Evolutionary conservation across 2,329 filamentous ascomycete genomes (phyloP).

Genomic region (Knoxdaviesia proteae): DNA sequence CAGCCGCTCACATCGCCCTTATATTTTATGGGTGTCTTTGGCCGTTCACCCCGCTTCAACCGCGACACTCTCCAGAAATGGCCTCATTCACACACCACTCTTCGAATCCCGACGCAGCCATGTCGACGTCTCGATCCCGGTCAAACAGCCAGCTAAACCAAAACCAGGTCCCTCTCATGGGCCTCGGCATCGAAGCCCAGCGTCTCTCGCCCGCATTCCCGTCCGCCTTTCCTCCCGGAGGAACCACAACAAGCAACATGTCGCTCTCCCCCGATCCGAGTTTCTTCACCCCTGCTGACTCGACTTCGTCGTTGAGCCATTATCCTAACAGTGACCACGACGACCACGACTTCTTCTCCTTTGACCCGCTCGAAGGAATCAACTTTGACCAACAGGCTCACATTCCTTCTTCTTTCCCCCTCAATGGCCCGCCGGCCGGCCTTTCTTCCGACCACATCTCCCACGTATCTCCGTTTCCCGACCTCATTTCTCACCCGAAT

Average conservation of each 20-base stretch:
- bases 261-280: slow-evolving; percentile 1
- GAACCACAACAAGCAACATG: too few species aligned
- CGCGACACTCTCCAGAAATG: too few species aligned
- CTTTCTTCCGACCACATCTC: background rate
- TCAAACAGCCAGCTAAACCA: too few species aligned
- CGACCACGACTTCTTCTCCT: slow-evolving; percentile 17
- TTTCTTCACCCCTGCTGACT: slow-evolving; percentile 27
- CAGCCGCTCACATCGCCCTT: too few species aligned
- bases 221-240: too few species aligned
- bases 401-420: slow-evolving; percentile 13
- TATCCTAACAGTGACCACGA: slow-evolving; percentile 29
- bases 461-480: background rate
- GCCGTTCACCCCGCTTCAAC: too few species aligned
- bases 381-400: slow-evolving; percentile 23
- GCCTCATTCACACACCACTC: too few species aligned
- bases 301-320: slow-evolving; percentile 22
- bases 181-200: background rate
- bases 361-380: slow-evolving; percentile 29
- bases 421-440: background rate
- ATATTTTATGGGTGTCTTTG: too few species aligned
- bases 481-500: too few species aligned
- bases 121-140: too few species aligned
- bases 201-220: background rate
- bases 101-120: too few species aligned
- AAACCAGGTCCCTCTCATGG: too few species aligned